Conservation (phyloP, 2,329 filamentous ascomycete species). For the Pseudogymnoascus sp. region DNA sequence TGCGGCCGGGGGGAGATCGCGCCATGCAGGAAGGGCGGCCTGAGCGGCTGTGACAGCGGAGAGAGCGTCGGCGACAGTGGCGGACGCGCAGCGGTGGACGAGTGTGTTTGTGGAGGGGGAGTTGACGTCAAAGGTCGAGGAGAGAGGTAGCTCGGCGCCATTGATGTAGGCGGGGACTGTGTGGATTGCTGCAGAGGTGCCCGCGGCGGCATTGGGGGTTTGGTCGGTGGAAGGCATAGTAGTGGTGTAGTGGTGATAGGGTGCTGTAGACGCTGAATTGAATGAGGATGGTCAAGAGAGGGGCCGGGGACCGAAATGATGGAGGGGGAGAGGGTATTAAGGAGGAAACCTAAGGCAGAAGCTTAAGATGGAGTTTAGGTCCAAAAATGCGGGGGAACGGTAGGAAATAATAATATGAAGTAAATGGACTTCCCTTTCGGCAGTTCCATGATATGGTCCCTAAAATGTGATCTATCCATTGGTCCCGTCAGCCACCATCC, state of each 20-base stretch:
- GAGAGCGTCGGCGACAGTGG: slow-evolving; percentile 46
- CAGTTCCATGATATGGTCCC: background rate
- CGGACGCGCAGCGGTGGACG: slow-evolving; percentile 47
- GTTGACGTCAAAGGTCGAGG: slow-evolving; percentile 45
- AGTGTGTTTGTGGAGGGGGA: slow-evolving; percentile 45
- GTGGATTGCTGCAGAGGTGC: slow-evolving; percentile 1
- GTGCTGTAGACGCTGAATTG: background rate
- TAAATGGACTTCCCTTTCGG: background rate
- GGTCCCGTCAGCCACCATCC: background rate
- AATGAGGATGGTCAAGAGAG: background rate
- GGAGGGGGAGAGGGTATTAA: background rate
- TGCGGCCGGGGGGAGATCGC: slow-evolving; percentile 46
- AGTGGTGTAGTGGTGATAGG: background rate
- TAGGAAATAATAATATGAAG: background rate
- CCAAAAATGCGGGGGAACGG: background rate
- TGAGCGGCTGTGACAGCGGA: slow-evolving; percentile 46
- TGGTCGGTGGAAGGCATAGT: background rate
- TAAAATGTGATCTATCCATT: background rate
- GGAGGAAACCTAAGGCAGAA: background rate
- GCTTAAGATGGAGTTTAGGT: background rate
- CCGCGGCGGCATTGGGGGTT: background rate
- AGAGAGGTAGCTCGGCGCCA: slow-evolving; percentile 36
- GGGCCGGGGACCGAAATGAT: background rate
- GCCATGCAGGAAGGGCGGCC: slow-evolving; percentile 63
- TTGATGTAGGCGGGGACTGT: slow-evolving; percentile 36